These are phyloP conservation scores for Vitis hybrid DNA, from an alignment of 177 flowering plant species.

Conservation along the genomic window DNA sequence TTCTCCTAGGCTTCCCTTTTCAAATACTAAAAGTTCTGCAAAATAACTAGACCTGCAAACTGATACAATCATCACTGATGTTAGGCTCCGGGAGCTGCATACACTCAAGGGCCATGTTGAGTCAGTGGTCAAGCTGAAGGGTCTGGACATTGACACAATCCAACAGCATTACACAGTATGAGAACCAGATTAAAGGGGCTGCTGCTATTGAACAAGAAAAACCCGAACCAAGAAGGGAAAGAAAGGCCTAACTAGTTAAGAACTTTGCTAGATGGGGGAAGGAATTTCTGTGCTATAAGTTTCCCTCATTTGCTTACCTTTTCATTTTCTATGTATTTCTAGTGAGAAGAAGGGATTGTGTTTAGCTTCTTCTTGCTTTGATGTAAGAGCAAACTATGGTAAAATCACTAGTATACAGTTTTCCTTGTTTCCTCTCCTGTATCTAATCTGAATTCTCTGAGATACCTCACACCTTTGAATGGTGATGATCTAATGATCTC, in stretches of 20 bases:
- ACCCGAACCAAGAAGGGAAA: background rate
- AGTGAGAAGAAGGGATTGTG: slow-evolving; percentile 9
- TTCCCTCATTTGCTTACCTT: slow-evolving; percentile 6
- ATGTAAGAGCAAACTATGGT: background rate
- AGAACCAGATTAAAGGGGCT: background rate
- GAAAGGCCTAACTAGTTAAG: background rate
- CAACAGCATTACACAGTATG: slow-evolving; percentile 47
- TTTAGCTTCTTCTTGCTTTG: slow-evolving; percentile 2
- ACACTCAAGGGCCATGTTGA: slow-evolving; percentile 51
- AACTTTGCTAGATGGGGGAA: background rate
- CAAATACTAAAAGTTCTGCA: too few species aligned
- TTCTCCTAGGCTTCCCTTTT: too few species aligned
- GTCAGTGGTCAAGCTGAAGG: slow-evolving; percentile 49
- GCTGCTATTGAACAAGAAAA: background rate
- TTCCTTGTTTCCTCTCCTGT: background rate
- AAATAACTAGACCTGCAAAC: too few species aligned
- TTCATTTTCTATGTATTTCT: slow-evolving; percentile 6
- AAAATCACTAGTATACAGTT: background rate
- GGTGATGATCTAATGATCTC: too few species aligned
- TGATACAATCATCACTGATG: background rate
- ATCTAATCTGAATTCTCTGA: background rate
- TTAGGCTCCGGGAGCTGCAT: slow-evolving; percentile 43
- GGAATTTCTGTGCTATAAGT: slow-evolving; percentile 7
- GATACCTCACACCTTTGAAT: background rate
- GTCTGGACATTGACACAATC: slow-evolving; percentile 45